phyloP scores from a whole-genome alignment of 257 asterid genomes.

The Fraxinus quadrangulata region DNA sequence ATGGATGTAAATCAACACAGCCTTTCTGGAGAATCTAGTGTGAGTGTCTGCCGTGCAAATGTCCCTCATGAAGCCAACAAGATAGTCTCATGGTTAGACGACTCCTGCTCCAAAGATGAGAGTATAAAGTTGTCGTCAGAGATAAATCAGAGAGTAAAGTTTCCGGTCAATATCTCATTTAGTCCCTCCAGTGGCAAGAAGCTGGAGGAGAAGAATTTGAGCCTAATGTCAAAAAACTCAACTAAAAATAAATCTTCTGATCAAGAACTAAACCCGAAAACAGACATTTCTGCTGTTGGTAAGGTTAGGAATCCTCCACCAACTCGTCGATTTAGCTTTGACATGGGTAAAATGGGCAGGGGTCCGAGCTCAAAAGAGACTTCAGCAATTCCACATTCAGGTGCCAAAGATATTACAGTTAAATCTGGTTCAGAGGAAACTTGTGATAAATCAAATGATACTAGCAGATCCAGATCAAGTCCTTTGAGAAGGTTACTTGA shows the following conservation, averaged over 20 bases:
- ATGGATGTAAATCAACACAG: conserved; percentile 28
- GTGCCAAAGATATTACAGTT: conserved; percentile 14
- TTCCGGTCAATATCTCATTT: conserved; percentile 25
- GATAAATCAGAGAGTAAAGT: conserved; percentile 17
- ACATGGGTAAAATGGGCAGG: conserved; percentile 47
- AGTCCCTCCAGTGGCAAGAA: conserved; percentile 39
- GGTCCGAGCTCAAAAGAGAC: conserved; percentile 41
- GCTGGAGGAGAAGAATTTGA: conserved; percentile 35
- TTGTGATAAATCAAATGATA: conserved; percentile 42
- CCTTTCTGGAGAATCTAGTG: conserved; percentile 29
- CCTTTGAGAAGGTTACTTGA: conserved; percentile 81
- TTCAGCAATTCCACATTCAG: conserved; percentile 22
- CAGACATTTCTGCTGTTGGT: conserved; percentile 31
- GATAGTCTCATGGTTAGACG: conserved; percentile 23
- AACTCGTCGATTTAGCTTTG: conserved; percentile 50
- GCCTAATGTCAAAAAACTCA: conserved; percentile 26
- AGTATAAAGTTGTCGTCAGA: conserved; percentile 26
- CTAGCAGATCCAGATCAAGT: conserved; percentile 53
- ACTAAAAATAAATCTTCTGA: conserved; percentile 20
- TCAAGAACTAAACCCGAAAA: conserved; percentile 28
- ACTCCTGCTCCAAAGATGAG: conserved; percentile 24
- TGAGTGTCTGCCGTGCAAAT: conserved; percentile 17
- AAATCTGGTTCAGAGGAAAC: conserved; percentile 30
- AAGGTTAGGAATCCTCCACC: conserved; percentile 60
- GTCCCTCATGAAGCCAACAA: conserved; percentile 26